Base-by-base conservation (phyloP, 768 basidiomycete species). In the Naganishia kalamii region DNA sequence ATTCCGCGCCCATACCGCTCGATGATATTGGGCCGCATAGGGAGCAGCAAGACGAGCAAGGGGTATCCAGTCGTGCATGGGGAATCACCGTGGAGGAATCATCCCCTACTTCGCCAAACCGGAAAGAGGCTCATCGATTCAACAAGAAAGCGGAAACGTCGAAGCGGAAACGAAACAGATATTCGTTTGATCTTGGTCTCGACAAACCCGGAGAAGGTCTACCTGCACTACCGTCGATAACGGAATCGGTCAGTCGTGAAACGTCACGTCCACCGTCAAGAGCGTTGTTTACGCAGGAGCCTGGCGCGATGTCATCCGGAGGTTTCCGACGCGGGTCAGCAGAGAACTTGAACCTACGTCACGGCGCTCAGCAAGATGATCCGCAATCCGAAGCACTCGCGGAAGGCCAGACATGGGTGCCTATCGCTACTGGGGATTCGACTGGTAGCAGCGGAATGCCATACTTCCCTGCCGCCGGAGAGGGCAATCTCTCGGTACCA, bases 141-240 rank as follows among this genome's bases (percentile, higher is more conserved):
- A 57, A 57, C 23, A 57, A 57, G 37, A 57, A 57, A 21, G 17
- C 54, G 37, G 54, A 57, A 15, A 35, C 10, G 11, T 57, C 54
- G 35, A 37, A 40, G 27, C 33, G 35, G 2, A 57, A 57, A 40
- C 54, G 54, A 35, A 57, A 57, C 23, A 57, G 54, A 37, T 57
- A 57, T 40, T 57, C 54, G 11, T 57, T 57, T 23, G 54, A 57
- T 23, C 37, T 57, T 4, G 35, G 54, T 25, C 7, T 15, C 7
- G 21, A 21, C 21, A 21, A 23, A 41, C 21, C 23, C 54, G 54
- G 54, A 5, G 29, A n/a, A 21, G 35, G 27, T 15, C 11, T 21
- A 3, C 37, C 37, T n/a, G 8, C 23, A 27, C 27, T 57, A 57
- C 54, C 54, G 27, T 19, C 27, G 12, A 57, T 57, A 40, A 41